Evolutionary conservation across 2,329 filamentous ascomycete genomes (phyloP), one percentile per base, ranked within the genome.

Genomic region (Aspergillus texensis): DNA sequence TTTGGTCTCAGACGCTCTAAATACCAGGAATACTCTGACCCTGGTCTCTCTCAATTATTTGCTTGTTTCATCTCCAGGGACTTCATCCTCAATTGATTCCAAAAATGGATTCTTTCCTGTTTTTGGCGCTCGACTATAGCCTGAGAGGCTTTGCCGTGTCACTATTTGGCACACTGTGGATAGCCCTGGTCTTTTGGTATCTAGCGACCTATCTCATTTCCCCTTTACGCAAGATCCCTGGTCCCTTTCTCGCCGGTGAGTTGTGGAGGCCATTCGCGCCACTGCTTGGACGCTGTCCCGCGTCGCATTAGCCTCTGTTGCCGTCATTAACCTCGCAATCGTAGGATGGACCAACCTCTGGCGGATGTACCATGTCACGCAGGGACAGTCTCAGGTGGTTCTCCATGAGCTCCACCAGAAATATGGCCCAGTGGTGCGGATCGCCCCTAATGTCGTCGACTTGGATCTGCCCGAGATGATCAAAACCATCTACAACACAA

Each of bases 351-450:
- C 78, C 6, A 77, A 78, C 16, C 58, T 80, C 5, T 81, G 77
- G 78, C 75, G 75, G 11, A 62, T 80, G 24, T 72, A 69, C 54
- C 72, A 75, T 43, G 70, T 70, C 19, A 58, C 61, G 16, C 63
- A 65, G 0, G 71, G 71, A 2, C 61, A 68, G 2, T 76, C 74
- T 48, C 72, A 75, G 3, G 41, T 72, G 6, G 65, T 70, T 1
- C 72, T 75, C 54, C 71, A 72, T 46, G 67, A 75, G 48, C 70
- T 79, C 4, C 80, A 81, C 61, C 70, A 73, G 8, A 72, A 75
- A 62, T 76, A 81, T 63, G 80, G 80, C 0, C 78, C 79, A 0
- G 74, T 80, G 11, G 78, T 82, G 3, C 78, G 78, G 9, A 75
- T 81, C n/a, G 78, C 73, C 0, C 80, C 80, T 4, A 79, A 78